Percentiles rank a stretch among this genome's conserved stretches.
Conservation (phyloP, 1,284 basidiomycete species). For the Puccinia sorghi region DNA sequence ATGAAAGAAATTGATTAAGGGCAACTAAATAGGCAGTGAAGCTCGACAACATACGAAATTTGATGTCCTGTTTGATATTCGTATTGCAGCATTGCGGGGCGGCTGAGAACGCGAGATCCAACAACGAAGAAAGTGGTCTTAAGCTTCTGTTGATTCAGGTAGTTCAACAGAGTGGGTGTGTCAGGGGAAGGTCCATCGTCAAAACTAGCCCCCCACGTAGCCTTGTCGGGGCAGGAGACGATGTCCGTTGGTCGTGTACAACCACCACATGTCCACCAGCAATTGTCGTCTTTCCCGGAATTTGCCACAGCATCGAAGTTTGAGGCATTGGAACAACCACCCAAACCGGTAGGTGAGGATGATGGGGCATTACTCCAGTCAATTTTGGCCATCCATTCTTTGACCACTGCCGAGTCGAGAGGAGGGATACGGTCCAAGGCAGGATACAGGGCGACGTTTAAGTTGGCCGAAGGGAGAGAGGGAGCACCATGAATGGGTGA, state of each 20-base stretch:
- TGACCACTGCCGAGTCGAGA: slow-evolving; percentile 68
- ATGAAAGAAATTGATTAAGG: slow-evolving; percentile 56
- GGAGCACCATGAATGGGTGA: slow-evolving; percentile 69
- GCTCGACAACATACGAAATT: slow-evolving; percentile 35
- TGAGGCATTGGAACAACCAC: slow-evolving; percentile 64
- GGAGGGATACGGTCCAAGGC: slow-evolving; percentile 69
- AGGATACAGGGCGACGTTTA: slow-evolving; percentile 65
- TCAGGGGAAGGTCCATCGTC: slow-evolving; percentile 58
- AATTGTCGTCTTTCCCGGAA: slow-evolving; percentile 60
- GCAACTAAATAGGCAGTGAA: slow-evolving; percentile 52
- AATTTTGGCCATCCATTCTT: slow-evolving; percentile 69
- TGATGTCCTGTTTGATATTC: slow-evolving; percentile 69
- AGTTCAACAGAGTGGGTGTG: slow-evolving; percentile 64
- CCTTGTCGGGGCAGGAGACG: slow-evolving; percentile 72
- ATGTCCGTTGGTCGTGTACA: slow-evolving; percentile 74
- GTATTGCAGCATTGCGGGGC: slow-evolving; percentile 72
- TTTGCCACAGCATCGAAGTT: slow-evolving; percentile 67
- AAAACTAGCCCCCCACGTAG: slow-evolving; percentile 67
- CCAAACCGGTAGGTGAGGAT: slow-evolving; percentile 60
- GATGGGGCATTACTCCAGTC: slow-evolving; percentile 62
- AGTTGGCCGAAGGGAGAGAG: slow-evolving; percentile 63
- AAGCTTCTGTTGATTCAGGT: slow-evolving; percentile 68
- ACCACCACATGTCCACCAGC: slow-evolving; percentile 87
- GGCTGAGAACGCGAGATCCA: slow-evolving; percentile 81
- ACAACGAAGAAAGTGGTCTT: slow-evolving; percentile 88